These are phyloP conservation scores for Naganishia cerealis DNA, from an alignment of 1,284 basidiomycete genomes.

Conservation along the genomic window DNA sequence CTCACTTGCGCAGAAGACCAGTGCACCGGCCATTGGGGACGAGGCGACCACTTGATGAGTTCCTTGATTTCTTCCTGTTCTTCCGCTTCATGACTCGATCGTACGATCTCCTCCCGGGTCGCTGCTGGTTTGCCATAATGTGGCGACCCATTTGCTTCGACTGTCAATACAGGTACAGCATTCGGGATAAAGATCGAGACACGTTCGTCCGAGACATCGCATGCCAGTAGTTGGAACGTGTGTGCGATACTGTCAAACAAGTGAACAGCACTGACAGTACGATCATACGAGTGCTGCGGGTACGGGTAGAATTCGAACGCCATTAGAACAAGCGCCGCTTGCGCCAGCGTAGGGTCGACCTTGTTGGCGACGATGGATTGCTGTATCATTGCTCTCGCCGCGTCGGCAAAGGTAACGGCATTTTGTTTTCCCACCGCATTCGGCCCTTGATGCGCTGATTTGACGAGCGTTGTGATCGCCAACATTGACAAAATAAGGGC, in stretches of 20 bases:
- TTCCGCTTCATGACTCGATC: conserved; percentile 14
- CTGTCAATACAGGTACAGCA: conserved; percentile 25
- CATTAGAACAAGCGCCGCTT: conserved; percentile 41
- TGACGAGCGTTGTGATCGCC: conserved; percentile 39
- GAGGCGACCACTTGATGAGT: conserved; percentile 33
- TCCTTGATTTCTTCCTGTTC: conserved; percentile 14
- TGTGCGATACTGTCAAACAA: conserved; percentile 38
- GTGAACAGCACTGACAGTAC: conserved; percentile 36
- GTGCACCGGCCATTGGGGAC: conserved; percentile 35
- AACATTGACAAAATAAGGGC: conserved; percentile 41
- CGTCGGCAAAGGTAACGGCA: conserved; percentile 38
- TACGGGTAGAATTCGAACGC: conserved; percentile 44
- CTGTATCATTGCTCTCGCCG: conserved; percentile 40
- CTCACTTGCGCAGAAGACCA: conserved; percentile 36
- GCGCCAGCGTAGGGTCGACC: conserved; percentile 38
- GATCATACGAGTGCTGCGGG: conserved; percentile 36
- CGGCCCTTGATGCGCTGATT: conserved; percentile 34
- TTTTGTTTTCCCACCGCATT: conserved; percentile 34
- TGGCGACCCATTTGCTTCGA: not conserved
- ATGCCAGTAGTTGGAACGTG: conserved; percentile 32
- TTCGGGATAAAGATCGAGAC: conserved; percentile 27
- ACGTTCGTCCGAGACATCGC: conserved; percentile 33
- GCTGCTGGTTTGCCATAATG: not conserved
- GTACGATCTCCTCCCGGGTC: conserved; percentile 20
- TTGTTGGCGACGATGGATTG: conserved; percentile 37